Conservation (phyloP, 768 basidiomycete species). For the Psilocybe cubensis region DNA sequence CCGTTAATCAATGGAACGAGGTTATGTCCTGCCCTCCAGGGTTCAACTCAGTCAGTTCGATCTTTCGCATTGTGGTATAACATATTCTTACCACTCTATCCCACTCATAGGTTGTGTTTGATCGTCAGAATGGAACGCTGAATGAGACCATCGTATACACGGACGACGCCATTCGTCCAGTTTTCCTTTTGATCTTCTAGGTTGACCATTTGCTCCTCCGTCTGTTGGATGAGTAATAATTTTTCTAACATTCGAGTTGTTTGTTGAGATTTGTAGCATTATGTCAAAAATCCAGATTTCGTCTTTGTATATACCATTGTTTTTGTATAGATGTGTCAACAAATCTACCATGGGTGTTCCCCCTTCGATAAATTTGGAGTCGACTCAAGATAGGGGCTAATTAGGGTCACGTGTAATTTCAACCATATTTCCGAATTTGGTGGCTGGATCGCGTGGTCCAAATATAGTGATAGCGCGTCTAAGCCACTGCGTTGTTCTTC, state of each 20-base stretch:
- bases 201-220: too few relatives aligned
- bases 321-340: too few relatives aligned
- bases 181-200: constrained; percentile 32
- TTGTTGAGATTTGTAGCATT: too few relatives aligned
- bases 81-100: background rate
- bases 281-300: too few relatives aligned
- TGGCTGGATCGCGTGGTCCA: background rate
- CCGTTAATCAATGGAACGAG: constrained; percentile 22
- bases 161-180: constrained; percentile 35
- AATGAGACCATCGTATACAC: constrained; percentile 36
- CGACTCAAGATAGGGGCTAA: too few relatives aligned
- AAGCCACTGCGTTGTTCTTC: background rate
- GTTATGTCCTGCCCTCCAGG: constrained; percentile 30
- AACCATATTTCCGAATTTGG: background rate
- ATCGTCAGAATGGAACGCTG: constrained; percentile 21
- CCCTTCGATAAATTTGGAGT: too few relatives aligned
- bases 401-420: background rate
- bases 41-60: constrained; percentile 28
- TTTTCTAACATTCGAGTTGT: too few relatives aligned
- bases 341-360: too few relatives aligned
- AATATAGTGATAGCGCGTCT: background rate
- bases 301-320: too few relatives aligned
- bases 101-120: constrained; percentile 23
- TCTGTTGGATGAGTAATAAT: too few relatives aligned
- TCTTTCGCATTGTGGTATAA: background rate